Percentiles rank a stretch among this genome's conserved stretches.
Evolutionary conservation across 768 basidiomycete genomes (phyloP).

Genomic region (Pulveroboletus sp.): DNA sequence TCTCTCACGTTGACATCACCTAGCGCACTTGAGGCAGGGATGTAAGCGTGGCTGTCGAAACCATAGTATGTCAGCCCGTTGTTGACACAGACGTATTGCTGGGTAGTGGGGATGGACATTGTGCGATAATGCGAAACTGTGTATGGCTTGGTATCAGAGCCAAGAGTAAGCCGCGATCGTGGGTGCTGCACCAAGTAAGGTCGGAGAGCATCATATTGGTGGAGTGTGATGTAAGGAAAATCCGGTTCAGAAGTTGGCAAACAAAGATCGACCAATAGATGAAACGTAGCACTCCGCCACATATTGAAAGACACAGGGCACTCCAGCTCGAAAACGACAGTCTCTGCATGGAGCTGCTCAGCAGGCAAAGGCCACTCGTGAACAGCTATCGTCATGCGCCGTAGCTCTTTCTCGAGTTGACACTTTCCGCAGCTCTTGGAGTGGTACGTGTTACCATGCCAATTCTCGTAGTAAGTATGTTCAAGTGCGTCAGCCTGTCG

Average conservation of each 20-base stretch:
- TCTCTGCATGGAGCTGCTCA: conserved; percentile 15
- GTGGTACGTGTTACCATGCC: background rate
- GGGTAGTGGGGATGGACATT: conserved; percentile 7
- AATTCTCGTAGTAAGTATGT: background rate
- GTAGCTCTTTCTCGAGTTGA: conserved; percentile 9
- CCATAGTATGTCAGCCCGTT: conserved; percentile 32
- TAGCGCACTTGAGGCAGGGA: conserved; percentile 15
- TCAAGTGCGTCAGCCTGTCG: background rate
- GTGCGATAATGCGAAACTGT: conserved; percentile 13
- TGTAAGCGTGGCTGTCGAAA: conserved; percentile 24
- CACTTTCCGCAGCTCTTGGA: conserved; percentile 29
- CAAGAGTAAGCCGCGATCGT: conserved; percentile 19
- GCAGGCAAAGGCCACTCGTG: conserved; percentile 49
- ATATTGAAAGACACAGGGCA: conserved; percentile 39
- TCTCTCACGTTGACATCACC: conserved; percentile 9
- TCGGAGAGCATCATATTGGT: conserved; percentile 8
- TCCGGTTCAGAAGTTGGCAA: background rate
- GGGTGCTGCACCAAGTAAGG: conserved; percentile 12
- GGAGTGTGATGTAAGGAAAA: conserved; percentile 10
- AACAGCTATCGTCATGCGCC: conserved; percentile 28
- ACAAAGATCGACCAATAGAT: conserved; percentile 37
- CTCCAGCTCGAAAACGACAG: conserved; percentile 41
- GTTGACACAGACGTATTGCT: conserved; percentile 24
- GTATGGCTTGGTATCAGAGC: conserved; percentile 22
- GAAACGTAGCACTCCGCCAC: conserved; percentile 43